Conservation (phyloP, 768 basidiomycete species). For the Tricholoma sp. region DNA sequence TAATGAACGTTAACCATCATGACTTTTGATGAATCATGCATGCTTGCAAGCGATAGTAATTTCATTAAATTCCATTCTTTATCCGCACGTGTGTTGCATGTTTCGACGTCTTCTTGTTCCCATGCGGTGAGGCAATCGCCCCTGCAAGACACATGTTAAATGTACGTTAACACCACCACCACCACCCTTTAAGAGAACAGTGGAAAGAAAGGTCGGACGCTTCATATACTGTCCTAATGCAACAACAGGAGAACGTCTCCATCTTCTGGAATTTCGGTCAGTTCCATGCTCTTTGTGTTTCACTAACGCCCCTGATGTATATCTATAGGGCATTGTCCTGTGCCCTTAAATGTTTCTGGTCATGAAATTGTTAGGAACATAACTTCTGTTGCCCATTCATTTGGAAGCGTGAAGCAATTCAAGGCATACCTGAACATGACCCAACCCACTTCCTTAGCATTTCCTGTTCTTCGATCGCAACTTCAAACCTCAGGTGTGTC, state of each 20-base stretch:
- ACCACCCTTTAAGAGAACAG: conserved; percentile 10
- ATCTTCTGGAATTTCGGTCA: conserved; percentile 31
- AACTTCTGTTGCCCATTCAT: conserved; percentile 37
- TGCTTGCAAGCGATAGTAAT: background rate
- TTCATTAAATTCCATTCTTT: too few species aligned
- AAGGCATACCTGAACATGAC: conserved; percentile 49
- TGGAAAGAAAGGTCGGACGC: background rate
- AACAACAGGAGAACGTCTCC: conserved; percentile 30
- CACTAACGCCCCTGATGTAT: background rate
- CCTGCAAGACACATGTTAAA: conserved; percentile 7
- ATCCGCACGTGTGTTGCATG: background rate
- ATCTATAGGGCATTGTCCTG: conserved; percentile 32
- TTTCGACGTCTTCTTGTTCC: background rate
- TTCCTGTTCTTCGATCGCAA: conserved; percentile 28
- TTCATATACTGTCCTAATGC: conserved; percentile 23
- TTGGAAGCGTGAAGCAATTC: conserved; percentile 44
- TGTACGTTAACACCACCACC: background rate
- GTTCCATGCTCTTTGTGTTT: background rate
- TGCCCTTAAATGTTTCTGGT: conserved; percentile 32
- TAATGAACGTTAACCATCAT: too few species aligned
- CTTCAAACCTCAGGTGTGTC: conserved; percentile 45
- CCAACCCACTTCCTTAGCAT: conserved; percentile 20
- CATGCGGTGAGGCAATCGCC: conserved; percentile 1
- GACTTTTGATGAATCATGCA: background rate
- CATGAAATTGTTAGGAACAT: conserved; percentile 40